A percentile compares a stretch with the other conserved stretches of the same genome.
These are phyloP conservation scores for Ligustrum vulgare DNA, from an alignment of 257 asterid species.

Conservation along the genomic window DNA sequence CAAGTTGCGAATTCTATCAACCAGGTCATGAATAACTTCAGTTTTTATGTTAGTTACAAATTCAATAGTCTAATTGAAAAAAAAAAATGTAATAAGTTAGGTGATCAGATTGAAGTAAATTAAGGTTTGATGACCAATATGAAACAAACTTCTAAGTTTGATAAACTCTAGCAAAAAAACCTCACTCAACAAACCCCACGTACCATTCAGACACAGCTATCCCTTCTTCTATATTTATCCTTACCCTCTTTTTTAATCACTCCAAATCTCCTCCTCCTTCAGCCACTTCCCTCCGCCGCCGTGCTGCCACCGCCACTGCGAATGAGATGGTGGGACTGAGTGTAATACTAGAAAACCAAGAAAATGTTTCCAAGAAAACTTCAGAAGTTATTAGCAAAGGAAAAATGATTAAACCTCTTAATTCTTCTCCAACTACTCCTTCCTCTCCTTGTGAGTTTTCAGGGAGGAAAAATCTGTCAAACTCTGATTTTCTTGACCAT, in stretches of 20 bases:
- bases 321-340: conserved; percentile 90
- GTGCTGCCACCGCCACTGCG: conserved; percentile 23
- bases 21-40: no score
- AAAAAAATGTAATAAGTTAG: not conserved
- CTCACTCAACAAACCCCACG: conserved; percentile 11
- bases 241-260: conserved; percentile 3
- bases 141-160: not conserved
- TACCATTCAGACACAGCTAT: conserved; percentile 10
- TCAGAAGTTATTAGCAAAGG: conserved; percentile 70
- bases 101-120: not conserved
- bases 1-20: not conserved
- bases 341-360: conserved; percentile 60
- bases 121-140: not conserved
- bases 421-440: conserved; percentile 29
- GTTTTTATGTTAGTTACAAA: not conserved
- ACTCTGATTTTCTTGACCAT: conserved; percentile 56
- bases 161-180: not conserved
- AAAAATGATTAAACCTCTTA: conserved; percentile 47
- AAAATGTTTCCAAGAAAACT: conserved; percentile 28
- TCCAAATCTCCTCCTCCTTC: not conserved
- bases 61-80: not conserved
- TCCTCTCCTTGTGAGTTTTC: conserved; percentile 30
- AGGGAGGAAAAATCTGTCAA: conserved; percentile 6
- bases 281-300: conserved; percentile 16
- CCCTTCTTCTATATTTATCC: conserved; percentile 22